Conservation (phyloP, 345 rosid genomes). For the Aquilaria malaccensis region DNA sequence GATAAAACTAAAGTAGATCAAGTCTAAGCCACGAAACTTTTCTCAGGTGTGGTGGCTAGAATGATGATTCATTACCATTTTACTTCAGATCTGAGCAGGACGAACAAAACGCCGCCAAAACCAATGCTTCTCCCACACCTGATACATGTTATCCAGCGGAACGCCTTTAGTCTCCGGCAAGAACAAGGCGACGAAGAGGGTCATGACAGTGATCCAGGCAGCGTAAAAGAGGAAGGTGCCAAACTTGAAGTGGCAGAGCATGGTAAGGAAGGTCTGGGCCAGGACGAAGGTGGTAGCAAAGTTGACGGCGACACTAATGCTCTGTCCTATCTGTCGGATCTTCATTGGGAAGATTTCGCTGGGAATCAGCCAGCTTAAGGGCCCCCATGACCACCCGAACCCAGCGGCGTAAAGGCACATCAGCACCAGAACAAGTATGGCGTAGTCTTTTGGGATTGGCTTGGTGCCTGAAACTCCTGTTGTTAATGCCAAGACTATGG, state of each 20-base stretch:
- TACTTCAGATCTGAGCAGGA: too few relatives aligned
- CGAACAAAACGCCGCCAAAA: conserved; percentile 44
- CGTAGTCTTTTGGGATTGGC: conserved; percentile 32
- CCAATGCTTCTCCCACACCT: conserved; percentile 60
- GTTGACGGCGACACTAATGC: conserved; percentile 45
- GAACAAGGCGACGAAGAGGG: conserved; percentile 37
- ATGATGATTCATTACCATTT: too few relatives aligned
- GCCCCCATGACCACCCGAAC: conserved; percentile 79
- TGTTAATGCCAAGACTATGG: conserved; percentile 27
- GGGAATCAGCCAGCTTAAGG: conserved; percentile 52
- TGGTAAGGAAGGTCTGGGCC: conserved; percentile 50
- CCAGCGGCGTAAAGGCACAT: conserved; percentile 59
- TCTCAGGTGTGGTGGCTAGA: too few relatives aligned
- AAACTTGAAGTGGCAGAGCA: conserved; percentile 59
- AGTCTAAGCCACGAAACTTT: too few relatives aligned
- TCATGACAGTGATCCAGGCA: conserved; percentile 52
- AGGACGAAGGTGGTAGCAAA: conserved; percentile 44
- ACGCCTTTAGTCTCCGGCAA: conserved; percentile 65
- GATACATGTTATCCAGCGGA: conserved; percentile 47
- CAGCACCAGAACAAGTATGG: conserved; percentile 33
- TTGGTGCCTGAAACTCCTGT: conserved; percentile 40
- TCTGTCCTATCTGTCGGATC: conserved; percentile 53
- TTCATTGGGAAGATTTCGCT: conserved; percentile 65
- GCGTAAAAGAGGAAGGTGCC: conserved; percentile 55
- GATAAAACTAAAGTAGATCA: too few relatives aligned